These are phyloP conservation scores for Pleodorina starrii DNA, from an alignment of 139 green algal genomes.

Conservation along the genomic window DNA sequence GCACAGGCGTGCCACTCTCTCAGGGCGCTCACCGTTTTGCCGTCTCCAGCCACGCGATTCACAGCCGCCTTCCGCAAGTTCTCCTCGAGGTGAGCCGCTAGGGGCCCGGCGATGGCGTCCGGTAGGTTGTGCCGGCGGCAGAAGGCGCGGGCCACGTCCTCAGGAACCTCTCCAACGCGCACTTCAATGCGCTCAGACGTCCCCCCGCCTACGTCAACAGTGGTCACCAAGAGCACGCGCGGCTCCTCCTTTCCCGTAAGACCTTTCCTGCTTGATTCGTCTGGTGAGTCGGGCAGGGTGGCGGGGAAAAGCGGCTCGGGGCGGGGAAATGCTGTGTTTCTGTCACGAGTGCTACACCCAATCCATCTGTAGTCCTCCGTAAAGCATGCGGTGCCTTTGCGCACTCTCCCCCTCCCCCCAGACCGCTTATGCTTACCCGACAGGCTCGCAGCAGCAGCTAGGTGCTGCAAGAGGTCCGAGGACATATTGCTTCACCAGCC, in stretches of 20 bases:
- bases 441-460: background rate
- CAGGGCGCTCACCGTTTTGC: background rate
- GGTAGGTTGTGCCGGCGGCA: slow-evolving; percentile 78
- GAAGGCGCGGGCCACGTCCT: slow-evolving; percentile 75
- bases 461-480: slow-evolving; percentile 12
- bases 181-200: slow-evolving; percentile 75
- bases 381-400: too few relatives aligned
- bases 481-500: background rate
- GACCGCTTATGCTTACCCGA: background rate
- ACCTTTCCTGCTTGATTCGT: background rate
- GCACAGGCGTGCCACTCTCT: too few relatives aligned
- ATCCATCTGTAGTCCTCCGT: too few relatives aligned
- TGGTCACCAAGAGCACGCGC: slow-evolving; percentile 83
- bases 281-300: background rate
- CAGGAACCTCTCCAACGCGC: slow-evolving; percentile 72
- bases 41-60: background rate
- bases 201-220: slow-evolving; percentile 87
- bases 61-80: slow-evolving; percentile 72
- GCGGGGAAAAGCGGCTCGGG: too few relatives aligned
- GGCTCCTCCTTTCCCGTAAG: background rate
- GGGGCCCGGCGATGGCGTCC: slow-evolving; percentile 68
- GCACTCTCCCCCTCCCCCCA: background rate
- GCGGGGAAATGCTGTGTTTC: too few relatives aligned
- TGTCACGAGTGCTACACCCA: too few relatives aligned
- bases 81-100: slow-evolving; percentile 81